Conservation (phyloP, 208 protist species). For the Leishmania braziliensis region DNA sequence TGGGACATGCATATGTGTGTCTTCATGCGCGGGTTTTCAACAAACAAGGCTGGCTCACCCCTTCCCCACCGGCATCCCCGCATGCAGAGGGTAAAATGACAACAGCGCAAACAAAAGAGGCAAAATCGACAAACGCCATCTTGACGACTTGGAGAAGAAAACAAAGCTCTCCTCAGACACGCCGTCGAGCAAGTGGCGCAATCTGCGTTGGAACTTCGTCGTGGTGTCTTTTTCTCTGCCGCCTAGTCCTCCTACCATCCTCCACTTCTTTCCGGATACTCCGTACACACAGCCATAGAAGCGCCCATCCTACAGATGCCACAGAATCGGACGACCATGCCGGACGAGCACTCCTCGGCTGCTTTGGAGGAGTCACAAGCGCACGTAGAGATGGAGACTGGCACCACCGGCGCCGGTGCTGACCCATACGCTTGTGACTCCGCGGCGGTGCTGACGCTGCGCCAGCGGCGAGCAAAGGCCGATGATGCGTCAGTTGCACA, state of each 20-base stretch:
- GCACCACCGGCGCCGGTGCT: background rate
- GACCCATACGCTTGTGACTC: background rate
- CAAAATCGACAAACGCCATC: too few species aligned
- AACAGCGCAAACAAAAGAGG: too few species aligned
- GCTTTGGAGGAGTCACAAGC: background rate
- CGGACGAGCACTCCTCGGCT: background rate
- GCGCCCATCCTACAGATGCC: background rate
- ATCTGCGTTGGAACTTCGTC: background rate
- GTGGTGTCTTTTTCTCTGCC: background rate
- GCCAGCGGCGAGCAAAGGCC: conserved; percentile 1
- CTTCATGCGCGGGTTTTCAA: too few species aligned
- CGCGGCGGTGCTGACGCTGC: background rate
- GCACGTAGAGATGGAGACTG: background rate
- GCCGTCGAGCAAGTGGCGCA: background rate
- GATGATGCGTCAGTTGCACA: background rate
- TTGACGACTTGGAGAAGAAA: too few species aligned
- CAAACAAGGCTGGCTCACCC: too few species aligned
- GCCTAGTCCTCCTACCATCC: background rate
- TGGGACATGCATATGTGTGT: too few species aligned
- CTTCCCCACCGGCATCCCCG: too few species aligned
- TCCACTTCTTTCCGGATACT: background rate
- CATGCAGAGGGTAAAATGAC: too few species aligned
- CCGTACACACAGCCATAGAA: background rate
- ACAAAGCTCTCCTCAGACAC: background rate
- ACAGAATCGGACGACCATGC: background rate